A percentile compares a stretch with the other conserved stretches of the same genome.
phyloP scores from a whole-genome alignment of 805 yeast species.

The Wickerhamiella azymoides region DNA sequence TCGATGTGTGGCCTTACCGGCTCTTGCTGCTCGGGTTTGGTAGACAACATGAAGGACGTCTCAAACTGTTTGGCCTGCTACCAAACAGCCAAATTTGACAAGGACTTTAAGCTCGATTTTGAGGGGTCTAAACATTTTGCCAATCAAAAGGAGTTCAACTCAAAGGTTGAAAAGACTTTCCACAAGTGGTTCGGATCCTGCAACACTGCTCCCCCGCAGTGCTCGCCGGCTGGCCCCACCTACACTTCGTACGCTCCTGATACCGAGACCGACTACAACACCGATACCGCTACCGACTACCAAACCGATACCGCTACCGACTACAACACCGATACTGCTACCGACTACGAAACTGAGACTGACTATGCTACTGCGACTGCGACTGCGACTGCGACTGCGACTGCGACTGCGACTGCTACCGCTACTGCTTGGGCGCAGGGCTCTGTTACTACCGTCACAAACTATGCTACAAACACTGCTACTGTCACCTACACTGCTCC shows the following conservation, averaged over 20 bases:
- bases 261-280: neutral
- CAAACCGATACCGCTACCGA: neutral
- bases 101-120: conserved; percentile 3
- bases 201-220: conserved; percentile 2
- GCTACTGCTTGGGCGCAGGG: no score
- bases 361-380: no score
- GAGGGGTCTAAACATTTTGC: neutral
- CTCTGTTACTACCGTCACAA: neutral
- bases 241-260: neutral
- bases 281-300: neutral
- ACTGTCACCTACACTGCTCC: neutral
- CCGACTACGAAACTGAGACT: neutral
- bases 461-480: neutral
- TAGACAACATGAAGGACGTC: conserved; percentile 5
- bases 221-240: neutral
- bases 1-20: neutral
- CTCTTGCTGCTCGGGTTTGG: neutral
- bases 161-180: conserved; percentile 4
- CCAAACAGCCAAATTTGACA: conserved; percentile 1
- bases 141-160: conserved; percentile 2
- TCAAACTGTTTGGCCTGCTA: conserved; percentile 7
- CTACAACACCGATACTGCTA: neutral
- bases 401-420: no score
- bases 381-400: no score
- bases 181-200: conserved; percentile 3